Evolutionary conservation across 2,329 filamentous ascomycete genomes (phyloP).

Genomic region (Cladosporium oxysporum): DNA sequence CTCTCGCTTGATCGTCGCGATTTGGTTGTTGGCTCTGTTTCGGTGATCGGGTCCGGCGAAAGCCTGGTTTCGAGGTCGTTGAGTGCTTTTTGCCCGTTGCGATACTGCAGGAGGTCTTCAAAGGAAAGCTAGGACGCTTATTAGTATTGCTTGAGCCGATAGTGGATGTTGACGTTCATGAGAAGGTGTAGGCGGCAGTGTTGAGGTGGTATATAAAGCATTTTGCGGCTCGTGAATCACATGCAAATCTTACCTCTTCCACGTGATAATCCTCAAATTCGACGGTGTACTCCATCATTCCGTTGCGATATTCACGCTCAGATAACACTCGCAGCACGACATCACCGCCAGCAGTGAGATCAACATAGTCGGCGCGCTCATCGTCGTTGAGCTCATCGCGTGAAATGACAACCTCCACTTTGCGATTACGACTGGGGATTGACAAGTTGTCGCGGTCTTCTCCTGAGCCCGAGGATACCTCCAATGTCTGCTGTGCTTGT

Average conservation of each 20-base stretch:
- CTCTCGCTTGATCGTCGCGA: slow-evolving; percentile 12
- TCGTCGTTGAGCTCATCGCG: slow-evolving; percentile 18
- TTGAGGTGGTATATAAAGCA: neutral
- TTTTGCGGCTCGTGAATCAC: neutral
- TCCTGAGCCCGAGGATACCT: neutral
- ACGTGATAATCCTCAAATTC: slow-evolving; percentile 43
- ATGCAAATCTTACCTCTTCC: slow-evolving; percentile 43
- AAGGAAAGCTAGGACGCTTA: slow-evolving; percentile 44
- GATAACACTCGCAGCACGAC: slow-evolving; percentile 44
- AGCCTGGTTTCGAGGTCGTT: slow-evolving; percentile 27
- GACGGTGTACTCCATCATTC: slow-evolving; percentile 43
- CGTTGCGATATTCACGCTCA: slow-evolving; percentile 37
- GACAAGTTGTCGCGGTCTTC: neutral
- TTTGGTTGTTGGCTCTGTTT: slow-evolving; percentile 4
- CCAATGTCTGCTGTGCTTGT: neutral
- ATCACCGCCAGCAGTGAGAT: slow-evolving; percentile 31
- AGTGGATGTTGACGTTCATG: neutral
- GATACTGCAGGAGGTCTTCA: slow-evolving; percentile 46
- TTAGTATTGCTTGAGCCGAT: slow-evolving; percentile 1
- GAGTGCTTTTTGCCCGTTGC: slow-evolving; percentile 51
- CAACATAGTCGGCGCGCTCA: slow-evolving; percentile 28
- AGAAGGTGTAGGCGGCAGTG: neutral
- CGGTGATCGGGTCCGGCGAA: slow-evolving; percentile 33
- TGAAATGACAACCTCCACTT: slow-evolving; percentile 16
- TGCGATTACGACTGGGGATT: neutral